Evolutionary conservation across 208 protist genomes (phyloP), one percentile per base, ranked within the genome.

Genomic region (Trypanosoma congolense): DNA sequence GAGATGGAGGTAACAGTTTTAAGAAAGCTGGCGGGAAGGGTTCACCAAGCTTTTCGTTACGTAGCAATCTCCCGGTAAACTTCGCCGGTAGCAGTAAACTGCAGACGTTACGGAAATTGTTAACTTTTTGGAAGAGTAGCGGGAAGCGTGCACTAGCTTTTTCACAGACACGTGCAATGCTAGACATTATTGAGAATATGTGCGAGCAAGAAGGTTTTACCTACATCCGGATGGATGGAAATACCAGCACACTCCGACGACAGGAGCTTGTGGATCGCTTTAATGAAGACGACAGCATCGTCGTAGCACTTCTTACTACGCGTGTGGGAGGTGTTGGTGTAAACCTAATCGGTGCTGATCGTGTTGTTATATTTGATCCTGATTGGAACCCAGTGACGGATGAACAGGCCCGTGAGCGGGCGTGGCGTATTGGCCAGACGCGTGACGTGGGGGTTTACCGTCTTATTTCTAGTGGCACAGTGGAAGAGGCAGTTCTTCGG

Each of bases 401-500:
- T 65, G 54, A 90, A 10, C 90, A 97, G 73, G 88, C 92, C 12
- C 68, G 87, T 0, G 87, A 96, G 70, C 79, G 98, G 22, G 95
- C 96, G 5, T 99, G 95, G 86, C 77, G 98, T 35, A 97, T 99
- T 48, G 98, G 98, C 10, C 98, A 99, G 61, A 87, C 60, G 29
- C 77, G 85, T 41, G 61, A 90, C 5, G 98, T 99, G 16, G 89
- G 84, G 8, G 84, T 99, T 3, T 99, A 98, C 66, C 80, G 98
- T 44, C 77, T 99, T 1, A 92, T 99, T 40, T 94, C 92, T 8
- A 75, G 75, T 36, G 98, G 98, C 28, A 99, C 98, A 6, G 97
- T 99, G 26, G 98, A 99, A 79, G 98, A 99, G 67, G 92, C 96
- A 44, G 98, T 99, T 26, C 96, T 99, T 66, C 94, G 98, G 26